Base-by-base conservation (phyloP, 495 filamentous ascomycete genomes). In the Apodospora peruviana region DNA sequence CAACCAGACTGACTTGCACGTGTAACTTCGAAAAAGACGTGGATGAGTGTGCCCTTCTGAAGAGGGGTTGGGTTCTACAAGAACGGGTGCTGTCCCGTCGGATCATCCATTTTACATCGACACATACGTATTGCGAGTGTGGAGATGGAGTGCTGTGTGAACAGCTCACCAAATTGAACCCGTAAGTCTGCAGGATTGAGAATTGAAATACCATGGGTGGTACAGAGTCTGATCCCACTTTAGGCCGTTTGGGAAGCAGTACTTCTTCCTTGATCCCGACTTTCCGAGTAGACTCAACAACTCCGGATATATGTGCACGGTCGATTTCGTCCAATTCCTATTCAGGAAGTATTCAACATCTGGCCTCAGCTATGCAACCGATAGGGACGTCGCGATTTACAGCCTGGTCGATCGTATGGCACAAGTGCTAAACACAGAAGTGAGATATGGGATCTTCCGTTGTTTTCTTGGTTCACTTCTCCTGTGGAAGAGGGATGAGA, bases 11-110 rank as follows among this genome's bases (percentile, higher is more conserved):
- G 23, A 27, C 43, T 46, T 51, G 36, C 14, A 21, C 10, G 4
- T 51, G 34, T 29, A 35, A 51, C 22, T 51, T 51, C 43, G 43
- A 51, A 21, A 40, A 40, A 40, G 49, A 51, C 17, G 49, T 51
- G 11, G 43, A 41, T 45, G 16, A 25, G 20, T 37, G 43, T 14
- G 2, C 24, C 37, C 40, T 52, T 24, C 42, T 42, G 23, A 39
- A 43, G 27, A 42, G 50, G 19, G 50, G 43, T 39, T 52, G 44
- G 50, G 50, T 47, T 2, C 29, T 52, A 20, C 44, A 52, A 43
- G 50, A 52, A 43, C 44, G 50, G 22, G 44, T 52, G 7, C 43
- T 52, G 11, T 52, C 50, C 5, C 36, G 50, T 1, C 50, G 50
- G 24, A 52, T 27, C 37, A 43, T 52, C 50, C 50, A 52, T 47